Percentiles rank a stretch among this genome's conserved stretches.
These are phyloP conservation scores for Penicillium goetzii DNA, from an alignment of 495 filamentous ascomycete genomes.

Conservation along the genomic window DNA sequence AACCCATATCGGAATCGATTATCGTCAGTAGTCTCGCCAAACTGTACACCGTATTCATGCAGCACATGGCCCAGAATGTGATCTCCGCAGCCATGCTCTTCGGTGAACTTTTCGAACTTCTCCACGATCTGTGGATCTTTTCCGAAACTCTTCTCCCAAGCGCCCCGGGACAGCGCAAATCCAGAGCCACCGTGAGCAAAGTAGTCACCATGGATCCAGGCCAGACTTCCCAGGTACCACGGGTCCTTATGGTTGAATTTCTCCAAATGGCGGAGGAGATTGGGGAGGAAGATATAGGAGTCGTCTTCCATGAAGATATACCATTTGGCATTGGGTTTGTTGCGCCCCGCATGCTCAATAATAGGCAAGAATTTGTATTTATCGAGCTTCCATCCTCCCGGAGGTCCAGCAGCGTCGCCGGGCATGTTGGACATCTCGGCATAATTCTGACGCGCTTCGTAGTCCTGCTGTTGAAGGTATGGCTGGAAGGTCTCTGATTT, in stretches of 20 bases:
- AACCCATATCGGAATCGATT: constrained; percentile 54
- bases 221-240: constrained; percentile 57
- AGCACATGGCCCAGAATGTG: constrained; percentile 53
- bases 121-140: constrained; percentile 36
- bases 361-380: constrained; percentile 56
- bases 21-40: constrained; percentile 39
- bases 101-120: constrained; percentile 39
- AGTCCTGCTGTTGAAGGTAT: constrained; percentile 30
- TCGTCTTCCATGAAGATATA: constrained; percentile 67
- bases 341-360: constrained; percentile 43
- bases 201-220: constrained; percentile 42
- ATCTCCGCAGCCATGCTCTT: constrained; percentile 52
- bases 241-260: constrained; percentile 46
- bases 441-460: constrained; percentile 28
- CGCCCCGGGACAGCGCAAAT: constrained; percentile 57
- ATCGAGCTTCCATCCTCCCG: constrained; percentile 49
- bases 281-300: constrained; percentile 61
- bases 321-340: constrained; percentile 55
- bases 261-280: constrained; percentile 54
- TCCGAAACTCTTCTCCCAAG: constrained; percentile 47
- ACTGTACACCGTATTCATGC: constrained; percentile 46
- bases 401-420: constrained; percentile 26
- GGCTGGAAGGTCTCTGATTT: constrained; percentile 23
- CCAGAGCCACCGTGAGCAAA: constrained; percentile 67
- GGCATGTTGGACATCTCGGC: constrained; percentile 27